Percentiles rank a stretch among this genome's conserved stretches.
Evolutionary conservation across 257 asterid species (phyloP).

Genomic region (Solanum infundibuliforme): DNA sequence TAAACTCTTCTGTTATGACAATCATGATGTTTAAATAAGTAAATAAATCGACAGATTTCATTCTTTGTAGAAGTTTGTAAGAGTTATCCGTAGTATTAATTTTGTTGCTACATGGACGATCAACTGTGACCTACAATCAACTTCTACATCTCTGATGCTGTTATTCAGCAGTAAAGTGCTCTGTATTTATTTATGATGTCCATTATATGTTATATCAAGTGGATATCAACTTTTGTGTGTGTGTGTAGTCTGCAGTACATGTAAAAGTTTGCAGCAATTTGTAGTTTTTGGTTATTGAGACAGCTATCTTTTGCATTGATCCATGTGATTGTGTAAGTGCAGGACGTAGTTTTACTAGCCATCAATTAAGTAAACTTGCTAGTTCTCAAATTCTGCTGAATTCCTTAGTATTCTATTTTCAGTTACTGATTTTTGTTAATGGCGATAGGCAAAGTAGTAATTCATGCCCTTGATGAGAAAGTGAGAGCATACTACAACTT

Average conservation of each 20-base stretch:
- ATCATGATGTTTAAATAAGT: neutral
- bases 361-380: neutral
- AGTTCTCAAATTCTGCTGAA: neutral
- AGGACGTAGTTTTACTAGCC: neutral
- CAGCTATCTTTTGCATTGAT: neutral
- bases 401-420: neutral
- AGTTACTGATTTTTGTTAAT: neutral
- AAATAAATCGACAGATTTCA: neutral
- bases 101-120: neutral
- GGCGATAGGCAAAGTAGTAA: constrained; percentile 43
- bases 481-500: constrained; percentile 90
- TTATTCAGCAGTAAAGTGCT: neutral
- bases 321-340: neutral
- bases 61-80: neutral
- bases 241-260: neutral
- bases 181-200: neutral
- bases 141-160: neutral
- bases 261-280: neutral
- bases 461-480: constrained; percentile 91
- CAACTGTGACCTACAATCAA: neutral
- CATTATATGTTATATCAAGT: neutral
- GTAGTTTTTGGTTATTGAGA: neutral
- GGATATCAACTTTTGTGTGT: neutral
- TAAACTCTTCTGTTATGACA: neutral
- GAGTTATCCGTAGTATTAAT: neutral